These are phyloP conservation scores for Podospora appendiculata DNA, from an alignment of 495 filamentous ascomycete genomes.

Conservation along the genomic window DNA sequence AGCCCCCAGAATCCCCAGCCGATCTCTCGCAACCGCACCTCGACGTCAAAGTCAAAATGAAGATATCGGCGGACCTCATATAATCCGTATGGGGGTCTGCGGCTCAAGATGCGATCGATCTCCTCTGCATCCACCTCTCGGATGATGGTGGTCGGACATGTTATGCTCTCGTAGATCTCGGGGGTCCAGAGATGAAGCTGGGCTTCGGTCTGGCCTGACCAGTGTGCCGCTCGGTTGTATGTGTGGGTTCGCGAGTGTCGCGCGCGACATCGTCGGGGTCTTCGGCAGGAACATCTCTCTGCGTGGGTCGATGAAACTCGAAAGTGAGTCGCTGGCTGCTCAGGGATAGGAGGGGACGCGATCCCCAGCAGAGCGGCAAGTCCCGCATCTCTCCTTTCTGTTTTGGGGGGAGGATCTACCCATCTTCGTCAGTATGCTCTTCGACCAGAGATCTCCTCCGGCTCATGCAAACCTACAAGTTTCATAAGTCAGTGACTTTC, in stretches of 20 bases:
- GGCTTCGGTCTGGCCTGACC: conserved; percentile 16
- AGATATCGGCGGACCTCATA: conserved; percentile 8
- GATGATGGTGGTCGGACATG: conserved; percentile 13
- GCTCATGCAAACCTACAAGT: conserved; percentile 1
- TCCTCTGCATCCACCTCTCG: conserved; percentile 10
- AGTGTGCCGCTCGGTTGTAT: conserved; percentile 16
- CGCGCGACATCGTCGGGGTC: conserved; percentile 3
- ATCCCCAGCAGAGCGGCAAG: conserved; percentile 2
- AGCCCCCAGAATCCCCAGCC: conserved; percentile 15
- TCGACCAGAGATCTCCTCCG: too few relatives aligned
- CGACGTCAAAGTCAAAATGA: conserved; percentile 18
- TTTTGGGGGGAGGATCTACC: conserved; percentile 1
- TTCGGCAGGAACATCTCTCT: conserved; percentile 5
- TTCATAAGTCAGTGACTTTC: conserved; percentile 14
- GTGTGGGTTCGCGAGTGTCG: conserved; percentile 1
- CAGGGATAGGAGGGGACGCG: background rate
- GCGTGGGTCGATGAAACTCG: conserved; percentile 9
- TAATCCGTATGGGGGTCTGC: background rate
- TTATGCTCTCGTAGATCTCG: conserved; percentile 17
- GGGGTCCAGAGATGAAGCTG: conserved; percentile 20
- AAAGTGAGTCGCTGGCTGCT: conserved; percentile 1
- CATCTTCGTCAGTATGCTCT: too few relatives aligned
- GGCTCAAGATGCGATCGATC: conserved; percentile 9
- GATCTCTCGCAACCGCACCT: conserved; percentile 14
- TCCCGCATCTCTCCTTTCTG: background rate